Evolutionary conservation across 2,329 filamentous ascomycete species (phyloP), one percentile per base, ranked within the genome.

Genomic region (Neophaeococcomyces mojaviensis): DNA sequence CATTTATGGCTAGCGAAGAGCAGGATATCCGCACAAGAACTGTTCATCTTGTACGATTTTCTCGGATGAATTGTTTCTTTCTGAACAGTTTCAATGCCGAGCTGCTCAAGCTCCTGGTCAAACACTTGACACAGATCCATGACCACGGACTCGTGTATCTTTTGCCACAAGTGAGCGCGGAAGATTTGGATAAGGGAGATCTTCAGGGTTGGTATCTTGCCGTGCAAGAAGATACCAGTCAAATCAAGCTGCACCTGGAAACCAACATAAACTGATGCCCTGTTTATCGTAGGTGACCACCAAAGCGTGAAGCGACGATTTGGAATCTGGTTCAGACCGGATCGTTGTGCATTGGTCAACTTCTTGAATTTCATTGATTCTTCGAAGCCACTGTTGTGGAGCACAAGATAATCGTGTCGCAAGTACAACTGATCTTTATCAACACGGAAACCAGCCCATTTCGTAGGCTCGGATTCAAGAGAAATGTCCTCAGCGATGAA

Each of bases 31-130:
- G 94, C 92, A 60, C 92, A 97, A 48, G 90, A 97, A 60, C 89
- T 96, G 74, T 98, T 98, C 92, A 98, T 98, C 79, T 98, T 98
- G 79, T 98, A 98, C 3, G 88, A 96, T 70, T 98, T 98, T 79
- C 92, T 80, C 43, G 92, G 92, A 72, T 98, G 92, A 49, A 98
- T 98, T 0, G 92, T 97, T 71, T 98, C 92, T 68, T 98, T 98
- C 64, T 98, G 92, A 3, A 97, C 92, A 2, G 88, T 94, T 67
- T 98, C 92, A 48, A 98, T 96, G 30, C 89, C 89, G 3, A 98
- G 74, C 26, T 92, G 88, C 65, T 98, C 92, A 35, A 98, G 72
- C 64, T 98, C 92, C 61, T 97, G 90, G 56, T 98, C 92, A 58
- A 98, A 95, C 12, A 98, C 92, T 63, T 98, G 94, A 58, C 92